phyloP scores from a whole-genome alignment of 306 rosid species.

The Sindora glabra region DNA sequence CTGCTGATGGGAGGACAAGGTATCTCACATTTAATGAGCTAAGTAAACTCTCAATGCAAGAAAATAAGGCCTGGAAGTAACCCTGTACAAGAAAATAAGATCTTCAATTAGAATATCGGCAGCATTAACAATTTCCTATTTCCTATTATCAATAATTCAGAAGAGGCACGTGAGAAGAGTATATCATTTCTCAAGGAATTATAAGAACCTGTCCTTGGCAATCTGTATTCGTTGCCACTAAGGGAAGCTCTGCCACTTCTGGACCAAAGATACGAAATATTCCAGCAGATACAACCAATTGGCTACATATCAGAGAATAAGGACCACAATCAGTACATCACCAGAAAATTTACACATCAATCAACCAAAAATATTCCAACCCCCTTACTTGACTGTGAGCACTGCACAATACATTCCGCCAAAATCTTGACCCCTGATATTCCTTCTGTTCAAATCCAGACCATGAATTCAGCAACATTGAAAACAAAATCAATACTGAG shows the following conservation, averaged over 20 bases:
- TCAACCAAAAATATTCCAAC: background rate
- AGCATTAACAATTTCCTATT: background rate
- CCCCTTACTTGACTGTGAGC: constrained; percentile 72
- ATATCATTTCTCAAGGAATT: background rate
- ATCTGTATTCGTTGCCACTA: constrained; percentile 72
- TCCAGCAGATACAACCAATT: constrained; percentile 69
- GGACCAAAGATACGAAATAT: constrained; percentile 77
- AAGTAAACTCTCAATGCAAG: constrained; percentile 60
- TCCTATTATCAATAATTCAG: background rate
- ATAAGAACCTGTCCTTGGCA: constrained; percentile 74
- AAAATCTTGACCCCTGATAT: constrained; percentile 72
- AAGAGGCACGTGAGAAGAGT: background rate
- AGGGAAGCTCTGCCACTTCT: constrained; percentile 91
- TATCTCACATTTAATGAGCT: constrained; percentile 38
- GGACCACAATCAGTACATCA: background rate
- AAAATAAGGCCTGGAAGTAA: constrained; percentile 58
- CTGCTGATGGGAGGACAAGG: constrained; percentile 73
- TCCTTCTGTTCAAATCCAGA: constrained; percentile 49
- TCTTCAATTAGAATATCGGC: background rate
- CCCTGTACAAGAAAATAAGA: constrained; percentile 36
- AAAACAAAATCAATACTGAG: too few species aligned
- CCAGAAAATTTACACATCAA: background rate
- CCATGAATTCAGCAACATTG: too few species aligned
- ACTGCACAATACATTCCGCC: constrained; percentile 92
- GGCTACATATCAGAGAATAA: constrained; percentile 28